These are phyloP conservation scores for Dryadomyces sulphureus DNA, from an alignment of 2,329 filamentous ascomycete species.

Conservation along the genomic window DNA sequence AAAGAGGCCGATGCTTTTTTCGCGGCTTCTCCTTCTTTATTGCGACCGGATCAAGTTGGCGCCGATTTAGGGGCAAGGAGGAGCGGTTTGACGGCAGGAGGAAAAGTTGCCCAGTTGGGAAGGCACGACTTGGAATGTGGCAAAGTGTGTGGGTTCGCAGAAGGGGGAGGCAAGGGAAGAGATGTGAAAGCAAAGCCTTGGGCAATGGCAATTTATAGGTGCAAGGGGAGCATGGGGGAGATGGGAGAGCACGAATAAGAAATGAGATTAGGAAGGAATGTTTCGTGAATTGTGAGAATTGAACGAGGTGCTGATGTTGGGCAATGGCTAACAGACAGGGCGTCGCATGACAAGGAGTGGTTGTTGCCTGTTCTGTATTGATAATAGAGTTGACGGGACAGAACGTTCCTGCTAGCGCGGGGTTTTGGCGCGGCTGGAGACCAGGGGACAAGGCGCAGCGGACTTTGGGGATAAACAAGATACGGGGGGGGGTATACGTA, in stretches of 20 bases:
- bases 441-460: background rate
- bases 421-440: slow-evolving; percentile 6
- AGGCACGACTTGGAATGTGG: slow-evolving; percentile 8
- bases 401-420: slow-evolving; percentile 8
- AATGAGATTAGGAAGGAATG: slow-evolving; percentile 1
- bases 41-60: background rate
- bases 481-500: slow-evolving; percentile 5
- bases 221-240: background rate
- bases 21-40: background rate
- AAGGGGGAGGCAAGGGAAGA: background rate
- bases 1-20: background rate
- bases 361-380: slow-evolving; percentile 11
- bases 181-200: background rate
- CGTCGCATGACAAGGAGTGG: slow-evolving; percentile 9
- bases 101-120: slow-evolving; percentile 8
- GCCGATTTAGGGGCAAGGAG: background rate
- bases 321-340: slow-evolving; percentile 5
- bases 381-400: slow-evolving; percentile 9
- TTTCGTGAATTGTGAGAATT: background rate
- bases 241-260: background rate
- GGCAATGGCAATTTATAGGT: background rate
- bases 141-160: slow-evolving; percentile 4
- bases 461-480: slow-evolving; percentile 3
- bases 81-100: background rate
- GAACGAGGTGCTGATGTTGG: slow-evolving; percentile 2